A percentile compares a stretch with the other conserved stretches of the same genome.
Conservation (phyloP, 2,329 filamentous ascomycete genomes). For the Colletotrichum liriopes region DNA sequence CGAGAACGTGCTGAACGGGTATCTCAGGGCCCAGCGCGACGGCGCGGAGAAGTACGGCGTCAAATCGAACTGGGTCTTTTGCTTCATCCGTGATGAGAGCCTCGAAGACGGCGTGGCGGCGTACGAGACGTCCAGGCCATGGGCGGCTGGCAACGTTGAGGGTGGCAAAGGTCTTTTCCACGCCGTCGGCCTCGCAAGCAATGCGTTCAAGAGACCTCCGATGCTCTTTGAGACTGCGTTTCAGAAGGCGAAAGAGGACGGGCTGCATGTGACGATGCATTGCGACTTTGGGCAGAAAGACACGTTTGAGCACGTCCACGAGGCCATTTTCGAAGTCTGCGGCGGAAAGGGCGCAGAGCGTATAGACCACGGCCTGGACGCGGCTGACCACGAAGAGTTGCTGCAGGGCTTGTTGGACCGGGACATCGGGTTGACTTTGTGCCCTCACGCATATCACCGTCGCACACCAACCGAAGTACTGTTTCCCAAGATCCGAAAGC, state of each 20-base stretch:
- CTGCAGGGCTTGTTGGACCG: slow-evolving; percentile 71
- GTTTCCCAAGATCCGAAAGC: slow-evolving; percentile 68
- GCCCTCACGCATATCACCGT: slow-evolving; percentile 68
- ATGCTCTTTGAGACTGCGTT: slow-evolving; percentile 60
- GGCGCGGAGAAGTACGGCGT: slow-evolving; percentile 49
- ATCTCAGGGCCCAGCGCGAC: slow-evolving; percentile 52
- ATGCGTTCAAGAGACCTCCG: slow-evolving; percentile 62
- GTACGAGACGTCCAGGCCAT: slow-evolving; percentile 57
- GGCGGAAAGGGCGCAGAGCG: slow-evolving; percentile 66
- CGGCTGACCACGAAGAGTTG: slow-evolving; percentile 73
- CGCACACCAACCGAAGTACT: slow-evolving; percentile 58
- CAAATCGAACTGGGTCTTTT: slow-evolving; percentile 57
- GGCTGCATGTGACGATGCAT: slow-evolving; percentile 63
- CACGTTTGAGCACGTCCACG: slow-evolving; percentile 59
- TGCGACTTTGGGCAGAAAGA: slow-evolving; percentile 68
- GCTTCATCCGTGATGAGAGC: slow-evolving; percentile 59
- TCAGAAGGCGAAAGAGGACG: slow-evolving; percentile 54
- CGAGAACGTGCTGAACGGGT: slow-evolving; percentile 74
- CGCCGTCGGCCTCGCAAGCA: slow-evolving; percentile 63
- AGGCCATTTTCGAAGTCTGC: slow-evolving; percentile 52
- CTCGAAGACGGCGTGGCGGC: slow-evolving; percentile 56
- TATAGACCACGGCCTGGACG: slow-evolving; percentile 82
- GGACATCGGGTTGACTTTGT: slow-evolving; percentile 77
- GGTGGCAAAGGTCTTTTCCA: slow-evolving; percentile 58
- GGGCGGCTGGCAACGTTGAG: slow-evolving; percentile 48